phyloP scores from a whole-genome alignment of 768 basidiomycete genomes.

The Gymnopilus junonius region DNA sequence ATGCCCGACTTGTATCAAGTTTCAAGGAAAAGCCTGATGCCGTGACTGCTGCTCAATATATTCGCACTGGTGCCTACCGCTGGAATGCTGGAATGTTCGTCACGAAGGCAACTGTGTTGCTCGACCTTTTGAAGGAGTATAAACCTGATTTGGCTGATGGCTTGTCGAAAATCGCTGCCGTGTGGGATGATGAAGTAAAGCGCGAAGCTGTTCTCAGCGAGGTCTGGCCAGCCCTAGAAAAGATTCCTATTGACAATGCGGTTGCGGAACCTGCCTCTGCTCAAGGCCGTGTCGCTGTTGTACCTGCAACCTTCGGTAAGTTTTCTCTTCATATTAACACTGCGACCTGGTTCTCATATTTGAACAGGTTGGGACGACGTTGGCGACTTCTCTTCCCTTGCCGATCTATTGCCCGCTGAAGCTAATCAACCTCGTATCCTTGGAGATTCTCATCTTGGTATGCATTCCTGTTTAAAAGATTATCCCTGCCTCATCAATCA shows the following conservation, averaged over 20 bases:
- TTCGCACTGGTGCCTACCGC: conserved; percentile 84
- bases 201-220: conserved; percentile 62
- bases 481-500: too few relatives aligned
- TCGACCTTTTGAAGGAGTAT: conserved; percentile 74
- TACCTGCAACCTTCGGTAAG: conserved; percentile 88
- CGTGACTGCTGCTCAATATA: conserved; percentile 84
- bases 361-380: conserved; percentile 87
- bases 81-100: conserved; percentile 97
- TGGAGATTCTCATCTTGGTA: conserved; percentile 76
- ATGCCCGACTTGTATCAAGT: conserved; percentile 80
- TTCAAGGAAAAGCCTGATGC: conserved; percentile 95
- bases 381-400: conserved; percentile 88
- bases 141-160: conserved; percentile 74
- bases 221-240: conserved; percentile 79
- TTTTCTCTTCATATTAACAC: conserved; percentile 8
- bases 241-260: conserved; percentile 88
- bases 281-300: conserved; percentile 82
- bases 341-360: not conserved
- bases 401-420: conserved; percentile 84
- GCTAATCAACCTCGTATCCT: conserved; percentile 84
- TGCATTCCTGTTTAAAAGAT: too few relatives aligned
- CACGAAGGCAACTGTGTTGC: conserved; percentile 74
- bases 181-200: conserved; percentile 67
- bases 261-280: conserved; percentile 86
- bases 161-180: conserved; percentile 65